phyloP scores from a whole-genome alignment of 2,329 filamentous ascomycete genomes.

The Corynespora cassiicola region DNA sequence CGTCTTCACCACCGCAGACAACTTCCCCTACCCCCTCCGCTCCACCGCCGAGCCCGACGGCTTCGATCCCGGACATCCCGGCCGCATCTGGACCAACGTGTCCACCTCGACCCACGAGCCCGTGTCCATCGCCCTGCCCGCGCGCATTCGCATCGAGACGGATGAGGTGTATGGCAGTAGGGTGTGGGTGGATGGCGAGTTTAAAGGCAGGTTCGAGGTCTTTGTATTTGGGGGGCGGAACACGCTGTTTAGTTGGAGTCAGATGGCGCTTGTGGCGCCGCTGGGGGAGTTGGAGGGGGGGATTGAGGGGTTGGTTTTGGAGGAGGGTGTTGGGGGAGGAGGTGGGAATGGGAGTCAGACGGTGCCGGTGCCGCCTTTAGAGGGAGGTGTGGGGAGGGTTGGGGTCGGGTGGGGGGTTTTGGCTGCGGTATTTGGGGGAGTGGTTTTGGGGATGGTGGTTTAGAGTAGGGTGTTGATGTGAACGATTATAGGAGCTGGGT shows the following conservation, averaged over 20 bases:
- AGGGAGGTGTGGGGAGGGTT: constrained; percentile 3
- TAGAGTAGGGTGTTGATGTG: too few species aligned
- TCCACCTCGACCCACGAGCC: constrained; percentile 54
- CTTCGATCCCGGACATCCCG: constrained; percentile 55
- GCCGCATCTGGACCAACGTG: constrained; percentile 60
- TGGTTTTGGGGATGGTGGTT: too few species aligned
- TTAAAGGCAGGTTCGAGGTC: constrained; percentile 61
- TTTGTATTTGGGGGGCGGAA: constrained; percentile 62
- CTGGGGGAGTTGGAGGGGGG: constrained; percentile 45
- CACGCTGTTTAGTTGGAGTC: constrained; percentile 60
- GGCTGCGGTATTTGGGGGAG: too few species aligned
- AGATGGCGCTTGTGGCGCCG: constrained; percentile 64
- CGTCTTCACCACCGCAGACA: constrained; percentile 49
- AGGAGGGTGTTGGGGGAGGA: constrained; percentile 16
- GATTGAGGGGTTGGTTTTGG: constrained; percentile 23
- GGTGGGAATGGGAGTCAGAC: constrained; percentile 10
- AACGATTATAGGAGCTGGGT: too few species aligned
- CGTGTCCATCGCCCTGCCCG: constrained; percentile 43
- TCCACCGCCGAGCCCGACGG: constrained; percentile 51
- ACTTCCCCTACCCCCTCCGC: constrained; percentile 56
- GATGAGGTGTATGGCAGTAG: constrained; percentile 55
- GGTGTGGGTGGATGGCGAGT: constrained; percentile 55
- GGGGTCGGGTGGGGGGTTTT: too few species aligned
- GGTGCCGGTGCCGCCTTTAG: constrained; percentile 3
- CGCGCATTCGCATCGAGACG: constrained; percentile 51